These are phyloP conservation scores for Citrus glauca DNA, from an alignment of 345 rosid genomes.

Conservation along the genomic window DNA sequence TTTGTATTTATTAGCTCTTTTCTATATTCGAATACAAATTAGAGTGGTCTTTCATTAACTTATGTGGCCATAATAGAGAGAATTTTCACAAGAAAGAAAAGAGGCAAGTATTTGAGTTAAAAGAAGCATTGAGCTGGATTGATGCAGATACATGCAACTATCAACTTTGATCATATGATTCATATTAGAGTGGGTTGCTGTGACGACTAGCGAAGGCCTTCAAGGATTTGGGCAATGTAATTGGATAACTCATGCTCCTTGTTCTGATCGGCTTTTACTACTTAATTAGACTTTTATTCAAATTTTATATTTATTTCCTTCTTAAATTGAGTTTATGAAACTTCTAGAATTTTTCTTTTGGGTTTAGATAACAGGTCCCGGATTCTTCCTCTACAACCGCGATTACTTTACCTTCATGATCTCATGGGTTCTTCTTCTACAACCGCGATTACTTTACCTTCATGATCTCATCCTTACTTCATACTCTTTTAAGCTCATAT, in stretches of 20 bases:
- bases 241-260: not conserved
- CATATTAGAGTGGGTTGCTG: not conserved
- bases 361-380: too few relatives aligned
- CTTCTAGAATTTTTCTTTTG: too few relatives aligned
- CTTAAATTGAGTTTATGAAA: too few relatives aligned
- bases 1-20: not conserved
- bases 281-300: too few relatives aligned
- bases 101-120: constrained; percentile 3
- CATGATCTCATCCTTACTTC: too few relatives aligned
- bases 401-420: too few relatives aligned
- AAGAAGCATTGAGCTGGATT: constrained; percentile 11
- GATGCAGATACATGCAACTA: not conserved
- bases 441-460: too few relatives aligned
- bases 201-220: not conserved
- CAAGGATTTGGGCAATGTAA: not conserved
- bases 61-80: not conserved
- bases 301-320: too few relatives aligned
- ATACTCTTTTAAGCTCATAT: too few relatives aligned
- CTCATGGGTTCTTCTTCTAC: too few relatives aligned
- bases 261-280: too few relatives aligned
- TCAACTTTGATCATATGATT: not conserved
- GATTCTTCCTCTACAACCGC: too few relatives aligned
- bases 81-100: not conserved
- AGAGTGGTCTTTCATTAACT: constrained; percentile 7
- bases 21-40: not conserved